Conservation (phyloP, 1,139 yeast genomes). For the Blastobotrys indianensis region DNA sequence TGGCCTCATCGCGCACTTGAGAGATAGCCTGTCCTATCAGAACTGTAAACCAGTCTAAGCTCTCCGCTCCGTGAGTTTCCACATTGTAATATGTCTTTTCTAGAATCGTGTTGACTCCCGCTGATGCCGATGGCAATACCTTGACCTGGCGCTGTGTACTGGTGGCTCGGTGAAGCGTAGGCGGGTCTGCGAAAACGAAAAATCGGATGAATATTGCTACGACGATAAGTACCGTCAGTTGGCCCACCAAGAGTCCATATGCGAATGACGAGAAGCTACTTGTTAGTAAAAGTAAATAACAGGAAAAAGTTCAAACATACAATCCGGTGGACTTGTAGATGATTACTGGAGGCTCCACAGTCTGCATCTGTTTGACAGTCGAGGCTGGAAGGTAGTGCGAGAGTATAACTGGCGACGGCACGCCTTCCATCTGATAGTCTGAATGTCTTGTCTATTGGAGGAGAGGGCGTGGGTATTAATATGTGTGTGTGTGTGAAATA, state of each 20-base stretch:
- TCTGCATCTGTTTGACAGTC: not conserved
- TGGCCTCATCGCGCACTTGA: constrained; percentile 81
- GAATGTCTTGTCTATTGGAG: too few species aligned
- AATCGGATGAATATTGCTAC: constrained; percentile 72
- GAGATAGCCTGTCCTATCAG: constrained; percentile 85
- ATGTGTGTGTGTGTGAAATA: too few species aligned
- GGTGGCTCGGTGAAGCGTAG: constrained; percentile 27
- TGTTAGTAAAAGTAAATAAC: not conserved
- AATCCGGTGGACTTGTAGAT: constrained; percentile 4
- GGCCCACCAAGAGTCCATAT: constrained; percentile 50
- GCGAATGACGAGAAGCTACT: constrained; percentile 26
- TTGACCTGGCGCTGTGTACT: constrained; percentile 22
- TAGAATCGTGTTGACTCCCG: constrained; percentile 44
- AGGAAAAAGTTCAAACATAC: not conserved
- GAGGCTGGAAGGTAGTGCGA: too few species aligned
- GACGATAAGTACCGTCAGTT: constrained; percentile 72
- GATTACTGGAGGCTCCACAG: constrained; percentile 1
- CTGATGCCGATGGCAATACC: constrained; percentile 30
- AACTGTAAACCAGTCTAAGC: constrained; percentile 95
- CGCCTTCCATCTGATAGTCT: too few species aligned
- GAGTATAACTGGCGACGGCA: too few species aligned
- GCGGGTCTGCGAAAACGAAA: constrained; percentile 79
- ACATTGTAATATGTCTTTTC: constrained; percentile 94
- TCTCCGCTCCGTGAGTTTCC: constrained; percentile 77
- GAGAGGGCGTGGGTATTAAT: not conserved